A percentile compares a stretch with the other conserved stretches of the same genome.
phyloP scores from a whole-genome alignment of 2,329 filamentous ascomycete genomes.

The Drechslerella coelobrocha region DNA sequence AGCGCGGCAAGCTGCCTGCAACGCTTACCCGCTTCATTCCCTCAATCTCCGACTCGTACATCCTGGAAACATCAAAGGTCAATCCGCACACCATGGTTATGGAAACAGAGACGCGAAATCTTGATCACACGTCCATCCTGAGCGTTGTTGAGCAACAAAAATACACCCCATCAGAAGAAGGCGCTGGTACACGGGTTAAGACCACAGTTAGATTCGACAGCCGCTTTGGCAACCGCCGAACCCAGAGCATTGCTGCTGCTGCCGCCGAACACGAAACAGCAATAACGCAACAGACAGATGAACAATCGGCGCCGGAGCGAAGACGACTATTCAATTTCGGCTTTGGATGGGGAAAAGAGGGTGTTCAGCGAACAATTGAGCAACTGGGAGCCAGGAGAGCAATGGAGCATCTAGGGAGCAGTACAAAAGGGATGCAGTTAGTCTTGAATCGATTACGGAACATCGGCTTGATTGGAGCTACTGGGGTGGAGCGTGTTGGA shows the following conservation, averaged over 20 bases:
- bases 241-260: constrained; percentile 54
- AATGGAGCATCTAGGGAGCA: constrained; percentile 78
- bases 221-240: constrained; percentile 55
- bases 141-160: constrained; percentile 78
- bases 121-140: constrained; percentile 81
- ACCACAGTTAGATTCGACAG: constrained; percentile 54
- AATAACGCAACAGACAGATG: constrained; percentile 56
- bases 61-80: constrained; percentile 79
- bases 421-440: constrained; percentile 81
- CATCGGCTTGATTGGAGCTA: constrained; percentile 72
- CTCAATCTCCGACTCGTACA: constrained; percentile 75
- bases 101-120: constrained; percentile 78
- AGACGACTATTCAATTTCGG: constrained; percentile 62
- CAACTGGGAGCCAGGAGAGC: constrained; percentile 78
- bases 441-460: constrained; percentile 74
- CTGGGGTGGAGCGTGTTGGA: constrained; percentile 75
- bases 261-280: constrained; percentile 58
- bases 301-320: constrained; percentile 59
- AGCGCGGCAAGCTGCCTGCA: constrained; percentile 77
- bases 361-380: constrained; percentile 81
- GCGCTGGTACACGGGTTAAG: constrained; percentile 54
- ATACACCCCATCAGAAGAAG: constrained; percentile 65
- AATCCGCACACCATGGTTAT: constrained; percentile 83
- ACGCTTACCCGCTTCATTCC: constrained; percentile 79
- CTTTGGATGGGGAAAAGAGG: constrained; percentile 68